These are phyloP conservation scores for Metarhizium guizhouense DNA, from an alignment of 2,329 filamentous ascomycete genomes.

Conservation along the genomic window DNA sequence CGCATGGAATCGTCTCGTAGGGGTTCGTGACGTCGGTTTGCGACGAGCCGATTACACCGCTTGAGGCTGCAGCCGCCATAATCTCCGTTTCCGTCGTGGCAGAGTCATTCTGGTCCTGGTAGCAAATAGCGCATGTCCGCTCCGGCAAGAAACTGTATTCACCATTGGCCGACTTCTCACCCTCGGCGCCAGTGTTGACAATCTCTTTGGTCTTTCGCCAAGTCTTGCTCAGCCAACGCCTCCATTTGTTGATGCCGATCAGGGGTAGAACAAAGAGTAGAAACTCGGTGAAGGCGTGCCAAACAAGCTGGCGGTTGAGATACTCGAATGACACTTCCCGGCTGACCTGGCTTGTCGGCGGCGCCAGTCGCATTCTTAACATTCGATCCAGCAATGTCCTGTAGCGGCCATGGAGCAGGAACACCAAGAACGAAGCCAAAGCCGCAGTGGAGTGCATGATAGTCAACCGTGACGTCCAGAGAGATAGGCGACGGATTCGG, in stretches of 20 bases:
- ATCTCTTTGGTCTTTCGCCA: slow-evolving; percentile 73
- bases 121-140: slow-evolving; percentile 93
- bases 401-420: slow-evolving; percentile 84
- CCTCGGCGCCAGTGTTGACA: slow-evolving; percentile 38
- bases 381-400: slow-evolving; percentile 82
- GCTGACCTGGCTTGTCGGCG: slow-evolving; percentile 75
- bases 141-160: slow-evolving; percentile 83
- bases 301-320: slow-evolving; percentile 92
- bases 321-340: slow-evolving; percentile 96
- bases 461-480: slow-evolving; percentile 58
- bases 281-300: slow-evolving; percentile 99
- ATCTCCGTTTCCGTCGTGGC: slow-evolving; percentile 67
- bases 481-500: slow-evolving; percentile 48
- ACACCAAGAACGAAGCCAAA: slow-evolving; percentile 79
- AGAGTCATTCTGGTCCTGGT: slow-evolving; percentile 77
- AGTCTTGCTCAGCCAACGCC: slow-evolving; percentile 76
- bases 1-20: slow-evolving; percentile 83
- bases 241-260: slow-evolving; percentile 91
- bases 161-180: slow-evolving; percentile 49
- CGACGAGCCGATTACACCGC: slow-evolving; percentile 76
- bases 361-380: slow-evolving; percentile 74
- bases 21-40: slow-evolving; percentile 94
- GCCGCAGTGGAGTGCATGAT: slow-evolving; percentile 74
- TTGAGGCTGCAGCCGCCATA: slow-evolving; percentile 58
- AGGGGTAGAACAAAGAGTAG: slow-evolving; percentile 93